Base-by-base conservation (phyloP, 2,329 filamentous ascomycete species). In the Sordariomycetes sp. region DNA sequence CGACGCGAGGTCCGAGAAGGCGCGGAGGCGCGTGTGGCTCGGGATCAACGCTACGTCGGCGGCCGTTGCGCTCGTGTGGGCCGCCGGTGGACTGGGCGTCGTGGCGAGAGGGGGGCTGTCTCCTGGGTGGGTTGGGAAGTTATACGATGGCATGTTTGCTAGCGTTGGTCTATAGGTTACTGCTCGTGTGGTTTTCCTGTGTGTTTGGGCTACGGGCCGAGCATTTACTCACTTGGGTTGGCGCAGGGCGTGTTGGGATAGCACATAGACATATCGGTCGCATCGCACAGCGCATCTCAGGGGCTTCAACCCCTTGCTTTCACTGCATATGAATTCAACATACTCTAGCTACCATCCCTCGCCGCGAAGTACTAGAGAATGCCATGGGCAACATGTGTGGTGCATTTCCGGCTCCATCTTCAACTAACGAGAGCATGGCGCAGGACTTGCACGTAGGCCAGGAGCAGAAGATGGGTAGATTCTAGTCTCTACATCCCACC, bases 21-120 rank as follows among this genome's bases (percentile, higher is more conserved):
- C 43, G 12, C 25, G 55, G 43, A 51, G 55, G 67, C 79, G 83
- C 66, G 81, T 82, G 65, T 88, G 88, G 83, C 83, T 89, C 73
- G 71, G 76, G 1, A 78, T 96, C 58, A 90, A 95, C 67, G 85
- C 78, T 0, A 69, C 85, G 57, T 80, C 81, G 1, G 75, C 78
- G 0, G 71, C 78, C 0, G 69, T 87, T 2, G 79, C 84, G 8
- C 79, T 74, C 0, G 58, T 91, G n/a, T 97, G 92, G 92, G 82
- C 92, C 56, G 85, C 86, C 0, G 92, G 92, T 3, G 87, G 89
- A 0, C 70, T 97, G 37, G 90, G 88, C 0, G 77, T 96, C 18
- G 83, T 96, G 10, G 90, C 87, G 2, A 78, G 81, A 61, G 88
- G 81, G 1, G 91, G 90, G 0, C 70, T 76, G 61, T 85, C 83